Percentiles rank a stretch among this genome's conserved stretches.
These are phyloP conservation scores for Fraxinus baroniana DNA, from an alignment of 305 asterid genomes.

Conservation along the genomic window DNA sequence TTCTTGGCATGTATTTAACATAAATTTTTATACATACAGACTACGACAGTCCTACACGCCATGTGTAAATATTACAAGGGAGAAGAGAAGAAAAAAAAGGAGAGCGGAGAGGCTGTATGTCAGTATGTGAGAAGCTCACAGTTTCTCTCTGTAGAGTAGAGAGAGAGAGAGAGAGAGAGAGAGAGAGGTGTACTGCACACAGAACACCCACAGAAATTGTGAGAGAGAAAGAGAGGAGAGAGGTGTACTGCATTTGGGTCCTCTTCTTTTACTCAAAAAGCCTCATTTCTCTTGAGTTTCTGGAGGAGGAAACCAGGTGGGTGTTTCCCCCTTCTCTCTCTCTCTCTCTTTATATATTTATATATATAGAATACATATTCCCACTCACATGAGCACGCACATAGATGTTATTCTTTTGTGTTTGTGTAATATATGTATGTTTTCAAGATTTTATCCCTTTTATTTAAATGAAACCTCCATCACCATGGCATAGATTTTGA, in stretches of 20 bases:
- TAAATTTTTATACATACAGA: conserved; percentile 11
- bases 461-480: background rate
- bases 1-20: background rate
- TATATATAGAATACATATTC: background rate
- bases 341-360: background rate
- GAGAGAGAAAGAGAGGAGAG: conserved; percentile 41
- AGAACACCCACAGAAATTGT: conserved; percentile 24
- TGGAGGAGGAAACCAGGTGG: conserved; percentile 59
- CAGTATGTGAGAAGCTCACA: conserved; percentile 66
- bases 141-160: conserved; percentile 55
- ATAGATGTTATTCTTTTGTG: background rate
- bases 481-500: background rate
- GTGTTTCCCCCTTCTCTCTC: conserved; percentile 14
- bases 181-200: conserved; percentile 44
- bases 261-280: conserved; percentile 26
- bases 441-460: conserved; percentile 20
- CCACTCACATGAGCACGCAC: background rate
- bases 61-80: conserved; percentile 10
- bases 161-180: conserved; percentile 42
- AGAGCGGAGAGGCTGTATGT: conserved; percentile 22
- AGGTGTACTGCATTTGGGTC: conserved; percentile 42
- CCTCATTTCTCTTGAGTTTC: conserved; percentile 39
- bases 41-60: conserved; percentile 1
- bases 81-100: background rate
- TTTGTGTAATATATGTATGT: background rate